phyloP scores from a whole-genome alignment of 78 protist species.

The Dictyostelium firmibasis region DNA sequence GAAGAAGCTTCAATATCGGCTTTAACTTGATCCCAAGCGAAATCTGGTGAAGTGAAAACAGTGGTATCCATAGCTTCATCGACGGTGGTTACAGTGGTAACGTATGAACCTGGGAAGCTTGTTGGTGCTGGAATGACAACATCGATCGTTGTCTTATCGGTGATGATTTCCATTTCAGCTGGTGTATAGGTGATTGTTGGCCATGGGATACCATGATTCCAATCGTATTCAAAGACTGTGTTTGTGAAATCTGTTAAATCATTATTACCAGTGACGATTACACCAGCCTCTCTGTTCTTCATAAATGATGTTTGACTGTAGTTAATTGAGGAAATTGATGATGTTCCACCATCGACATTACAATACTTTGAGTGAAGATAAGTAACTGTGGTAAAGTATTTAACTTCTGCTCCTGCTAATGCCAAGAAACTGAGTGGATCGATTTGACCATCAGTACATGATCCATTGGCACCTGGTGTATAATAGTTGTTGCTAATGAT shows the following conservation, averaged over 20 bases:
- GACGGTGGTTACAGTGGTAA: constrained; percentile 19
- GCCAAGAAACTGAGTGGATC: constrained; percentile 81
- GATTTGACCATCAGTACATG: constrained; percentile 55
- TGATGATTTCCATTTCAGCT: constrained; percentile 63
- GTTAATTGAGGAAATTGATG: constrained; percentile 80
- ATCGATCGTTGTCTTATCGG: not conserved
- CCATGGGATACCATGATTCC: constrained; percentile 47
- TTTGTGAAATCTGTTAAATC: constrained; percentile 5
- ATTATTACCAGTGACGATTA: constrained; percentile 9
- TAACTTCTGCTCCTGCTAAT: constrained; percentile 79
- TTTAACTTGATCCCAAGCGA: constrained; percentile 34
- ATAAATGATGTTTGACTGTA: constrained; percentile 77
- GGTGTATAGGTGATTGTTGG: constrained; percentile 38
- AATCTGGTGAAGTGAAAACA: constrained; percentile 81
- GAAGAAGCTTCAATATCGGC: constrained; percentile 18
- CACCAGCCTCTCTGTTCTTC: constrained; percentile 86
- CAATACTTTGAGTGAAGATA: constrained; percentile 77
- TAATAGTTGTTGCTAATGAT: constrained; percentile 75
- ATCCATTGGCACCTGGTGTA: constrained; percentile 15
- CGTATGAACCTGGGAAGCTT: constrained; percentile 44
- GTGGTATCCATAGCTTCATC: not conserved
- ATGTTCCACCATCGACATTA: constrained; percentile 43
- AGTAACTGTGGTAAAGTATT: constrained; percentile 76
- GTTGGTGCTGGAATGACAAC: constrained; percentile 47
- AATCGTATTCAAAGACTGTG: constrained; percentile 64